These are phyloP conservation scores for Nicotiana rustica DNA, from an alignment of 305 asterid genomes.

Conservation along the genomic window DNA sequence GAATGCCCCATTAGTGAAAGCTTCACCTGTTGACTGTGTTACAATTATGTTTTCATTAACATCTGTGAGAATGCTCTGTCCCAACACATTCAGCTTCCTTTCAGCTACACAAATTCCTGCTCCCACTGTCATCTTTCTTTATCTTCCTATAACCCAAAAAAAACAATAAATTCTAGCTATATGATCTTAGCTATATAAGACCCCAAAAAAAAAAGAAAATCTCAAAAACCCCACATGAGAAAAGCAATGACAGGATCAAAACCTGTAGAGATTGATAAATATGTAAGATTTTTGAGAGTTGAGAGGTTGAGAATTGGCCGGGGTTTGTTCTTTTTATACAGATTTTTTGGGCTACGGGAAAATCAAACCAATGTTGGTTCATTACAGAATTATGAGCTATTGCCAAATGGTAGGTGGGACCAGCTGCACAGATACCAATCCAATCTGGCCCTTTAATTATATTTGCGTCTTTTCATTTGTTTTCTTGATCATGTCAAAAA, in stretches of 20 bases:
- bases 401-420: background rate
- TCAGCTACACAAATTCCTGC: slow-evolving; percentile 71
- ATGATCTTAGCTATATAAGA: too few relatives aligned
- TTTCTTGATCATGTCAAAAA: background rate
- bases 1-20: slow-evolving; percentile 70
- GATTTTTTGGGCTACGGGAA: background rate
- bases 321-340: background rate
- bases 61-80: slow-evolving; percentile 64
- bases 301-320: background rate
- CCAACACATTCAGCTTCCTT: slow-evolving; percentile 74
- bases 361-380: background rate
- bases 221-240: too few relatives aligned
- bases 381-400: background rate
- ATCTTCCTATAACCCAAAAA: background rate
- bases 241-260: too few relatives aligned
- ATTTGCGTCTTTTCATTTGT: background rate
- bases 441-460: background rate
- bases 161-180: too few relatives aligned
- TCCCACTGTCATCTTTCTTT: slow-evolving; percentile 70
- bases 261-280: too few relatives aligned
- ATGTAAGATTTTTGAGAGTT: too few relatives aligned
- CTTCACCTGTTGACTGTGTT: slow-evolving; percentile 76
- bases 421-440: background rate
- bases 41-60: slow-evolving; percentile 64
- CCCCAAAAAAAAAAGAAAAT: too few relatives aligned